Evolutionary conservation across 192 early-diverging fungal genomes (phyloP).

Genomic region (Helicostylum pulchrum): DNA sequence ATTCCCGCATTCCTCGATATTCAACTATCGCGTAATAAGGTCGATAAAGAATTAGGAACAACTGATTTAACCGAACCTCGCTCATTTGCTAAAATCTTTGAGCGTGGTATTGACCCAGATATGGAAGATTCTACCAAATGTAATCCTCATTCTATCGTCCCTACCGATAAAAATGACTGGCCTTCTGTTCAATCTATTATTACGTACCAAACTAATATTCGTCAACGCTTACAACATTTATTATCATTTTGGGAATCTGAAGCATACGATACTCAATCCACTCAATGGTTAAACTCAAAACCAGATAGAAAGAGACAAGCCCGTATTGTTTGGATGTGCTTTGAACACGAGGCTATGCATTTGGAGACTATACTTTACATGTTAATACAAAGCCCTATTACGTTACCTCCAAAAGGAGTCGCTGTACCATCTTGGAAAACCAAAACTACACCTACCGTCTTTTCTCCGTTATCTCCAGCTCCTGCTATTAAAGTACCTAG

Average conservation of each 20-base stretch:
- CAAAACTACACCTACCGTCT: neutral
- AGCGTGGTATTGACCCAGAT: conserved; percentile 93
- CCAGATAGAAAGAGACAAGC: conserved; percentile 37
- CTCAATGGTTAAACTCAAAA: conserved; percentile 12
- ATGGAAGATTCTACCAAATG: conserved; percentile 69
- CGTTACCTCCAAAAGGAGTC: conserved; percentile 46
- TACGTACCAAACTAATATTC: conserved; percentile 63
- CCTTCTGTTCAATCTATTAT: conserved; percentile 64
- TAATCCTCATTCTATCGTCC: conserved; percentile 74
- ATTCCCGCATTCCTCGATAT: conserved; percentile 72
- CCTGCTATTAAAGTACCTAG: conserved; percentile 1
- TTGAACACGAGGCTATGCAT: conserved; percentile 95
- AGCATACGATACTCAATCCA: neutral
- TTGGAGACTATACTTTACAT: conserved; percentile 91
- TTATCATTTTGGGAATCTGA: conserved; percentile 33
- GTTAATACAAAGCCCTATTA: conserved; percentile 66
- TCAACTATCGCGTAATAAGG: conserved; percentile 41
- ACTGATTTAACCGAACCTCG: conserved; percentile 50
- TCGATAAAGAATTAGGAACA: conserved; percentile 14
- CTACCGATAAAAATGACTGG: conserved; percentile 56
- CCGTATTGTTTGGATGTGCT: conserved; percentile 79
- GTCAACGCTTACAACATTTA: conserved; percentile 49
- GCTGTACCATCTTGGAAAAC: conserved; percentile 27
- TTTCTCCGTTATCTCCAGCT: neutral
- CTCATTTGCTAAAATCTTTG: conserved; percentile 76